Conservation (phyloP, 164 flowering plant species). For the Litsea cubeba region DNA sequence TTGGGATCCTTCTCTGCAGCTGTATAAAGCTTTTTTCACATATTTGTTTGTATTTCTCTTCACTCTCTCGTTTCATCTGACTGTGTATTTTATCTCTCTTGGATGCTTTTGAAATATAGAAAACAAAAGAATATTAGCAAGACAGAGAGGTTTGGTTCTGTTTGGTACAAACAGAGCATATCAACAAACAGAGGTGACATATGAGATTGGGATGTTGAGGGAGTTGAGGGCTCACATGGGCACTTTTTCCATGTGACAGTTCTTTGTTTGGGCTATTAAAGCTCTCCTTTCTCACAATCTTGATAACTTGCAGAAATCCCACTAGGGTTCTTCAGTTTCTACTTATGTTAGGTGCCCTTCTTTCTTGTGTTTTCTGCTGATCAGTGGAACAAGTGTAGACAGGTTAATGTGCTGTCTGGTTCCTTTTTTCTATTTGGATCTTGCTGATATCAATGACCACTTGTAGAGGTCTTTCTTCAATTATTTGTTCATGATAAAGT, state of each 20-base stretch:
- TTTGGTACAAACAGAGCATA: slow-evolving; percentile 25
- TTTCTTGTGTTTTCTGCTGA: neutral
- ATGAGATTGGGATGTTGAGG: slow-evolving; percentile 4
- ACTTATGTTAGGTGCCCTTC: neutral
- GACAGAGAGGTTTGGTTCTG: slow-evolving; percentile 13
- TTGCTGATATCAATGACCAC: neutral
- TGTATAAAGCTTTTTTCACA: neutral
- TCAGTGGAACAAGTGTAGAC: neutral
- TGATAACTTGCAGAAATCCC: slow-evolving; percentile 16
- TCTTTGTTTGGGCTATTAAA: slow-evolving; percentile 21
- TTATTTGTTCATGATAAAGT: neutral
- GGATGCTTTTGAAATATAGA: neutral
- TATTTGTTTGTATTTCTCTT: neutral
- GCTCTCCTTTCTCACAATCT: slow-evolving; percentile 13
- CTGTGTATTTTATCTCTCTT: neutral
- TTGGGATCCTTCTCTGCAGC: neutral
- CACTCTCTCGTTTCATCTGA: neutral
- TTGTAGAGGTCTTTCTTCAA: neutral
- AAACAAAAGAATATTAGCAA: neutral
- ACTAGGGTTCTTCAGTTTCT: neutral
- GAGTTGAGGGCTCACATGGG: slow-evolving; percentile 31
- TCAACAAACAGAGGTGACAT: slow-evolving; percentile 14
- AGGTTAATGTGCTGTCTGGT: neutral
- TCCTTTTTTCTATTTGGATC: neutral
- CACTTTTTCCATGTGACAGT: slow-evolving; percentile 26